Base-by-base conservation (phyloP, 805 yeast species). In the Candida railenensis region DNA sequence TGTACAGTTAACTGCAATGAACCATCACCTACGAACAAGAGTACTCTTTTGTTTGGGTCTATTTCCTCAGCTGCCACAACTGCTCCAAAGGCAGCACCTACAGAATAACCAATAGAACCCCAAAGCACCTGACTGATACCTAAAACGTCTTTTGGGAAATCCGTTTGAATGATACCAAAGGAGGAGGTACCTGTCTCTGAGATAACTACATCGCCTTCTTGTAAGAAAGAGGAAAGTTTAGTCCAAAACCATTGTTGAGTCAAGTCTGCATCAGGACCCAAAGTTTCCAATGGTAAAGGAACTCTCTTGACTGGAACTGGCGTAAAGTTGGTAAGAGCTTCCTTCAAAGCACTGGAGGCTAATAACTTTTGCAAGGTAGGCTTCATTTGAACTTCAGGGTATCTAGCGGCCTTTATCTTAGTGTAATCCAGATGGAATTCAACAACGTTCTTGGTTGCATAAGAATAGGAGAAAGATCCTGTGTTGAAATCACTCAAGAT, bases 1-100 rank as follows among this genome's bases (percentile, higher is more conserved):
- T 69, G 74, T n/a, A 66, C 71, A 1, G 73, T 67, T 47, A 68
- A 60, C 47, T 69, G 74, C 55, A 69, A 65, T 12, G 74, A 67
- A 39, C 74, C 74, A 52, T 69, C 74, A 39, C 74, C 74, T n/a
- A 68, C 69, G 47, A 69, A 68, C 50, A 69, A 56, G 36, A 69
- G 58, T 41, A 66, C 73, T 57, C 74, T 59, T 33, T 45, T 48
- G 32, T 46, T 39, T 11, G 69, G 67, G 44, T 58, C 67, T 36
- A 58, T 41, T 37, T 66, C 71, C 44, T 60, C 60, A 15, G 69
- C 67, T 11, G 70, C 71, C 46, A 55, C 54, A 1, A 55, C 67
- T 7, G 71, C 71, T 34, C 71, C 71, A 34, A 59, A 55, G 7
- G 65, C 53, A 22, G 70, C 60, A 18, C 71, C 71, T 11, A 65